Percentiles rank a stretch among this genome's conserved stretches.
phyloP scores from a whole-genome alignment of 1,139 yeast genomes.

The Lizanozyma gosingica region DNA sequence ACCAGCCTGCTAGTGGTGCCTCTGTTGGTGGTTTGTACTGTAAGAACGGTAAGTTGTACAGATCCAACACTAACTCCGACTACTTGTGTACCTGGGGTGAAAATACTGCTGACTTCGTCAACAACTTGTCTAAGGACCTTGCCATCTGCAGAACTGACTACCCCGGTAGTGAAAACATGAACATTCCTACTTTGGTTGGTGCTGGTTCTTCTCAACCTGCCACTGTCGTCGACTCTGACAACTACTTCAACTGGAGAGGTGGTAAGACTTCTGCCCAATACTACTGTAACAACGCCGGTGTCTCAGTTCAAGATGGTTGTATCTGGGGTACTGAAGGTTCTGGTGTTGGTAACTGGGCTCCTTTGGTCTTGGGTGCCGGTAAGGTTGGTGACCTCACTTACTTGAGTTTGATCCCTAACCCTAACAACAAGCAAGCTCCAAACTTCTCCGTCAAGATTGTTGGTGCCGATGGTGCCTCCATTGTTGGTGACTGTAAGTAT shows the following conservation, averaged over 20 bases:
- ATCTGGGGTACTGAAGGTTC: conserved; percentile 62
- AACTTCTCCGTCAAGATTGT: conserved; percentile 65
- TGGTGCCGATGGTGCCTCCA: conserved; percentile 43
- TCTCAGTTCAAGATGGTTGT: conserved; percentile 64
- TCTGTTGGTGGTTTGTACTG: conserved; percentile 75
- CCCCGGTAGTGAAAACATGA: conserved; percentile 88
- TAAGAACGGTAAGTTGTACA: conserved; percentile 61
- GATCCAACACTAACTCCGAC: conserved; percentile 47
- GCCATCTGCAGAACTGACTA: conserved; percentile 83
- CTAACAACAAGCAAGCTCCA: conserved; percentile 55
- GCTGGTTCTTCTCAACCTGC: conserved; percentile 52
- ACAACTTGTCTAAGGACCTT: conserved; percentile 46
- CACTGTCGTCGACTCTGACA: conserved; percentile 55
- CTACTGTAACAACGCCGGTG: conserved; percentile 79
- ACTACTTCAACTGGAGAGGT: conserved; percentile 61
- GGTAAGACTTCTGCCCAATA: conserved; percentile 65
- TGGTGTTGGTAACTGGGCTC: conserved; percentile 79
- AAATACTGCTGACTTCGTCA: conserved; percentile 51
- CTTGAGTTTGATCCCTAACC: conserved; percentile 74
- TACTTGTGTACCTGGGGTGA: conserved; percentile 76
- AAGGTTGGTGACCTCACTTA: conserved; percentile 51
- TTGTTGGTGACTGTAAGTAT: conserved; percentile 56
- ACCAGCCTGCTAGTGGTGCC: conserved; percentile 65
- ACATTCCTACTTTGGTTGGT: conserved; percentile 61
- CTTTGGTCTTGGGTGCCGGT: conserved; percentile 74